Percentiles rank a stretch among this genome's conserved stretches.
These are phyloP conservation scores for Bimuria novae-zelandiae DNA, from an alignment of 2,329 filamentous ascomycete species.

Conservation along the genomic window DNA sequence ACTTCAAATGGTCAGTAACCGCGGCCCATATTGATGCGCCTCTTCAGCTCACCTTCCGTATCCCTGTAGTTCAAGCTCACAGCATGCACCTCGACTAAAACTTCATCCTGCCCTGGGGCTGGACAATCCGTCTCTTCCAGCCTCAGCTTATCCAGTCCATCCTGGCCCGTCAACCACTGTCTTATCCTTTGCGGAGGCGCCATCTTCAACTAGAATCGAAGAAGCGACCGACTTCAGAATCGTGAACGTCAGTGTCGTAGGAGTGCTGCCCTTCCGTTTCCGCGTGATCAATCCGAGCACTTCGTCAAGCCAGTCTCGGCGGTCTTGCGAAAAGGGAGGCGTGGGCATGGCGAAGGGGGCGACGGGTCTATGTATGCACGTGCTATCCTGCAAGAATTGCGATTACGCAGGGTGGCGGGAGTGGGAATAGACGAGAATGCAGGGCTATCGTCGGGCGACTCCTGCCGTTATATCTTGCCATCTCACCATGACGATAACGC, in stretches of 20 bases:
- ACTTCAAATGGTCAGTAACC: constrained; percentile 50
- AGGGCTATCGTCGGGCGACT: neutral
- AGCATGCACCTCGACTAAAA: constrained; percentile 57
- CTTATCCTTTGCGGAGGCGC: constrained; percentile 38
- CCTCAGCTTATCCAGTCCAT: constrained; percentile 50
- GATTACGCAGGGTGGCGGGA: neutral
- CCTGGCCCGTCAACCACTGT: constrained; percentile 50
- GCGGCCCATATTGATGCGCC: neutral
- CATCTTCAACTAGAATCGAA: constrained; percentile 19
- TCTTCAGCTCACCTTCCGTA: constrained; percentile 45
- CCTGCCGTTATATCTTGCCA: neutral
- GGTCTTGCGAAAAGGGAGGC: constrained; percentile 42
- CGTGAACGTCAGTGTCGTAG: constrained; percentile 12
- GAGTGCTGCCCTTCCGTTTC: constrained; percentile 13
- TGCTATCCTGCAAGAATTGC: neutral
- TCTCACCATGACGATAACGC: neutral
- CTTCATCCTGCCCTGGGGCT: constrained; percentile 47
- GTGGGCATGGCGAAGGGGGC: constrained; percentile 33
- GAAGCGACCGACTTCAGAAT: constrained; percentile 6
- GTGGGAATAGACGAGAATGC: neutral
- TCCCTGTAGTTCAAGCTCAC: constrained; percentile 61
- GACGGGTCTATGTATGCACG: neutral
- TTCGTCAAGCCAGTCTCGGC: constrained; percentile 43
- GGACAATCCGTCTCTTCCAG: constrained; percentile 42
- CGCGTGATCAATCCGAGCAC: constrained; percentile 32